These are phyloP conservation scores for Remersonia thermophila DNA, from an alignment of 2,329 filamentous ascomycete species.

Conservation along the genomic window DNA sequence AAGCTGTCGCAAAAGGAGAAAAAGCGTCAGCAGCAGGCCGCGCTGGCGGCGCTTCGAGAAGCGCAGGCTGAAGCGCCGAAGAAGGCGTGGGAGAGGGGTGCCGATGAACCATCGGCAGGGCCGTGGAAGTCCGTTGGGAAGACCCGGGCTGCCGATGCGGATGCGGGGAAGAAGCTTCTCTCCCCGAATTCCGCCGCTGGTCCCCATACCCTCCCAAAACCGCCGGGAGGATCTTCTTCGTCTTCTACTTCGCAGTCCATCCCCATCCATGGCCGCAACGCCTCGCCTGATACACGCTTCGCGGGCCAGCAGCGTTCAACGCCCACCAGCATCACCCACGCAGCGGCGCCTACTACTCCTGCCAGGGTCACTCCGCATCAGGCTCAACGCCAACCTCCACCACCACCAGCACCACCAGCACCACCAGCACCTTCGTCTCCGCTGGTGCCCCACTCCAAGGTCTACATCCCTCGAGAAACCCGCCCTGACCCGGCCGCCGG, in stretches of 20 bases:
- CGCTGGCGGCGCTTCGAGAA: slow-evolving; percentile 20
- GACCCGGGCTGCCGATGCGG: too few species aligned
- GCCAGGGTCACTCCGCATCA: too few species aligned
- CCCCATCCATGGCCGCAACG: slow-evolving; percentile 34
- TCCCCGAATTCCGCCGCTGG: slow-evolving; percentile 20
- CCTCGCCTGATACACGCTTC: slow-evolving; percentile 52
- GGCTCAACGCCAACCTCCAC: slow-evolving; percentile 6
- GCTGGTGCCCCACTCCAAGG: slow-evolving; percentile 47
- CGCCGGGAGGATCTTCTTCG: background rate
- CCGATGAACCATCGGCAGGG: slow-evolving; percentile 29
- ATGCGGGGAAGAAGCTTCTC: too few species aligned
- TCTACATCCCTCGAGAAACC: slow-evolving; percentile 43
- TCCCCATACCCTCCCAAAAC: slow-evolving; percentile 17
- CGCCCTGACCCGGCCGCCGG: slow-evolving; percentile 49
- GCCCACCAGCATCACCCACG: slow-evolving; percentile 5
- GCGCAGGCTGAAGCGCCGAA: slow-evolving; percentile 20
- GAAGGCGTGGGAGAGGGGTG: slow-evolving; percentile 33
- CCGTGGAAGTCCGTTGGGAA: slow-evolving; percentile 53
- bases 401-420: slow-evolving; percentile 23
- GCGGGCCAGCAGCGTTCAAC: slow-evolving; percentile 36
- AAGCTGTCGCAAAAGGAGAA: slow-evolving; percentile 88
- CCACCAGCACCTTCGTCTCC: slow-evolving; percentile 15
- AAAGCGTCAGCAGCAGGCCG: slow-evolving; percentile 62
- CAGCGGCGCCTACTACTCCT: background rate
- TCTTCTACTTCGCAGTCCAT: slow-evolving; percentile 4